phyloP scores from a whole-genome alignment of 116 monocot species.

The Papilionanthe hybrid region DNA sequence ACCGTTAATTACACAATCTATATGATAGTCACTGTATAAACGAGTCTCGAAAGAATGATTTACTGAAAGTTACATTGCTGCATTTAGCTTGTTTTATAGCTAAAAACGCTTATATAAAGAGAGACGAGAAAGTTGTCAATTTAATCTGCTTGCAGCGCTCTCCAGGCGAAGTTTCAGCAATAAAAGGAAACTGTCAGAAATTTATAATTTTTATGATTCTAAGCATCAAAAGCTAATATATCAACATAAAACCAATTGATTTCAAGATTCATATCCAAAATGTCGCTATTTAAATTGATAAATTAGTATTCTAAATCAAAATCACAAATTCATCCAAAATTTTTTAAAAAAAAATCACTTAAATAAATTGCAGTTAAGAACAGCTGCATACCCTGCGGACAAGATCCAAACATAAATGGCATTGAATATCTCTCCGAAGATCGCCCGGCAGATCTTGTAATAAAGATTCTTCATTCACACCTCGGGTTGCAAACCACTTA shows the following conservation, averaged over 20 bases:
- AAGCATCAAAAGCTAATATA: neutral
- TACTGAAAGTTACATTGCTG: neutral
- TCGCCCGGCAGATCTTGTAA: slow-evolving; percentile 53
- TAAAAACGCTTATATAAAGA: neutral
- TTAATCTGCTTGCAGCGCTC: neutral
- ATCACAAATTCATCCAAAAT: neutral
- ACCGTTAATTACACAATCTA: too few relatives aligned
- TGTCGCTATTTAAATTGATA: slow-evolving; percentile 3
- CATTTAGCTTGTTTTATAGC: too few relatives aligned
- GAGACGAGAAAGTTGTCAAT: neutral
- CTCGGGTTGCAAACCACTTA: slow-evolving; percentile 73
- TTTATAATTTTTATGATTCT: neutral
- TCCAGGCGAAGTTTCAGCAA: neutral
- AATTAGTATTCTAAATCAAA: slow-evolving; percentile 1
- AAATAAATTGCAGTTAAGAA: neutral
- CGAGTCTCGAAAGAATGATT: neutral
- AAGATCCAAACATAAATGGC: slow-evolving; percentile 73
- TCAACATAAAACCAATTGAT: neutral
- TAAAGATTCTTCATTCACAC: slow-evolving; percentile 73
- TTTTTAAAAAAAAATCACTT: neutral
- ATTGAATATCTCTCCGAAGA: slow-evolving; percentile 73
- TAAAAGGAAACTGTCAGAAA: neutral
- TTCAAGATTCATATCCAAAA: neutral
- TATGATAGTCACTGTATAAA: neutral
- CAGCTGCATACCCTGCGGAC: slow-evolving; percentile 50